A percentile compares a stretch with the other conserved stretches of the same genome.
Conservation (phyloP, 768 basidiomycete genomes). For the Amylocystis lapponica region DNA sequence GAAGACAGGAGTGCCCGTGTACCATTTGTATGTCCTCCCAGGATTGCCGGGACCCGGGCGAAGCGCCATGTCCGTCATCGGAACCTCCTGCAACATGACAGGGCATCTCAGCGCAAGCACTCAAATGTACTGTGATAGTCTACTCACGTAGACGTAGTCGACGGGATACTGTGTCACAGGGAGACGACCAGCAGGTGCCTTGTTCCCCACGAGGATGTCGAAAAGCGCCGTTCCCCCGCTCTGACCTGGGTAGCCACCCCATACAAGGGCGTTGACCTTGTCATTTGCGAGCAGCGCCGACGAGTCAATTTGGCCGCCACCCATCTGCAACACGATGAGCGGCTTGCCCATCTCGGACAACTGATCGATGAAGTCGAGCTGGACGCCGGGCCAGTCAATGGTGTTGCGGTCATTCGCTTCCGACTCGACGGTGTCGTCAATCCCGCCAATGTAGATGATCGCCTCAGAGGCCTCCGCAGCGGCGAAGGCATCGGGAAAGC, state of each 20-base stretch:
- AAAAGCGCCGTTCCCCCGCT: conserved; percentile 48
- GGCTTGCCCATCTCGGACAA: conserved; percentile 45
- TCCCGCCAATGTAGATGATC: conserved; percentile 49
- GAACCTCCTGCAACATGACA: too few relatives aligned
- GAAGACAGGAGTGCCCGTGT: conserved; percentile 43
- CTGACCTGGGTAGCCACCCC: conserved; percentile 55
- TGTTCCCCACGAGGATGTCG: conserved; percentile 46
- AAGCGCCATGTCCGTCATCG: conserved; percentile 55
- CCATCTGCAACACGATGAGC: conserved; percentile 48
- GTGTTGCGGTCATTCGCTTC: conserved; percentile 42
- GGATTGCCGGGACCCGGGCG: conserved; percentile 44
- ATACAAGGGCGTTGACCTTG: conserved; percentile 48
- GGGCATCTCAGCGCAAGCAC: too few relatives aligned
- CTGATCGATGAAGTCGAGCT: conserved; percentile 43
- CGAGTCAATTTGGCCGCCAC: conserved; percentile 52
- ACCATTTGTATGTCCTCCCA: conserved; percentile 57
- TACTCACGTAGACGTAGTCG: conserved; percentile 37
- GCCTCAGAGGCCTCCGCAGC: conserved; percentile 45
- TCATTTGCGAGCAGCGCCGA: conserved; percentile 24
- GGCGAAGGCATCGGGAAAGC: conserved; percentile 46
- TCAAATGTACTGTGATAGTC: too few relatives aligned
- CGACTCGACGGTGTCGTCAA: conserved; percentile 43
- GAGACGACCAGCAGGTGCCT: conserved; percentile 50
- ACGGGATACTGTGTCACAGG: conserved; percentile 50
- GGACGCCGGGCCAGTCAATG: conserved; percentile 52